Evolutionary conservation across 2,329 filamentous ascomycete species (phyloP).

Genomic region (Thelonectria rubi): DNA sequence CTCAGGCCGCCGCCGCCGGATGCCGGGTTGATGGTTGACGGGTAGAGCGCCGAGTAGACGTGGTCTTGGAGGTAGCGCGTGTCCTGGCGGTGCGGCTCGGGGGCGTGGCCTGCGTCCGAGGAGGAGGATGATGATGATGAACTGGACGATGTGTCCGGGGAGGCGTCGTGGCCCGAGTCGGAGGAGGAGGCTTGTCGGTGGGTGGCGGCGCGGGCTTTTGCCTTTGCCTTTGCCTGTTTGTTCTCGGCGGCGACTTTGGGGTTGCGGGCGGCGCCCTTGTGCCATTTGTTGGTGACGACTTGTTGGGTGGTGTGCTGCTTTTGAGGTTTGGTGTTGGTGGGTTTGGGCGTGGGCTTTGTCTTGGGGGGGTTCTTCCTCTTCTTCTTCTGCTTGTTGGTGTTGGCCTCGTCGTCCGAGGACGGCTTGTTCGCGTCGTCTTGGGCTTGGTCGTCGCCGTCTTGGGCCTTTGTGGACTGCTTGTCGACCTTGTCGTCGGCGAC

Average conservation of each 20-base stretch:
- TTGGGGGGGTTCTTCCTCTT: slow-evolving; percentile 14
- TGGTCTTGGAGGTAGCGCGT: slow-evolving; percentile 46
- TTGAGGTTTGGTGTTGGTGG: slow-evolving; percentile 5
- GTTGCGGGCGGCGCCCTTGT: slow-evolving; percentile 34
- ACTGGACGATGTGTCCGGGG: no score
- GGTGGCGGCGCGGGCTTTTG: background rate
- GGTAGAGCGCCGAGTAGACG: slow-evolving; percentile 46
- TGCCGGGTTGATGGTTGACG: slow-evolving; percentile 30
- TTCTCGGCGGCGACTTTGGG: slow-evolving; percentile 33
- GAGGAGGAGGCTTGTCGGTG: slow-evolving; percentile 21
- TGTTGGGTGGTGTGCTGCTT: slow-evolving; percentile 14
- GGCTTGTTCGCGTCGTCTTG: background rate
- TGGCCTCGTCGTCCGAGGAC: background rate
- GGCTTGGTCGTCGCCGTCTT: background rate
- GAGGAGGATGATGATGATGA: slow-evolving; percentile 20
- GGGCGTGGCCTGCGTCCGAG: slow-evolving; percentile 29
- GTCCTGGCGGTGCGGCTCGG: slow-evolving; percentile 36
- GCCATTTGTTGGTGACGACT: slow-evolving; percentile 26
- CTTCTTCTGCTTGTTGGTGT: background rate
- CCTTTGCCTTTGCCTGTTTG: slow-evolving; percentile 26
- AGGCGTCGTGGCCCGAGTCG: slow-evolving; percentile 41
- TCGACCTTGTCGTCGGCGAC: background rate
- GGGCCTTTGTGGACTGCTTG: background rate
- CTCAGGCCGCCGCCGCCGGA: slow-evolving; percentile 39
- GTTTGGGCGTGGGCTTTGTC: slow-evolving; percentile 1